Evolutionary conservation across 495 filamentous ascomycete genomes (phyloP).

Genomic region (Staphylotrichum longicolle): DNA sequence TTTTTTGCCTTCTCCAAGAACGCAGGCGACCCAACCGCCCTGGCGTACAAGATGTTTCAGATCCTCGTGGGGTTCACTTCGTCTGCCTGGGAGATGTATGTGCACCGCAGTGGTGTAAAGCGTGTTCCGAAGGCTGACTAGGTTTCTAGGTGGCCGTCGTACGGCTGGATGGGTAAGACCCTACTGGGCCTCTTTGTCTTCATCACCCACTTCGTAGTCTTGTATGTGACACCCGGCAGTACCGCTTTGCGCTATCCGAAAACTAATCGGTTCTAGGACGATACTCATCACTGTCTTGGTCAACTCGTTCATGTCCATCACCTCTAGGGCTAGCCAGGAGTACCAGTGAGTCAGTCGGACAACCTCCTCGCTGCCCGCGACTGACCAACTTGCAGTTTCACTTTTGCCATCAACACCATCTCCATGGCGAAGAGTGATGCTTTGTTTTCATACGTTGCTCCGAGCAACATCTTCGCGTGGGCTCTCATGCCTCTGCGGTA

Average conservation of each 20-base stretch:
- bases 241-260: neutral
- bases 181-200: constrained; percentile 80
- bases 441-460: constrained; percentile 86
- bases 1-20: constrained; percentile 79
- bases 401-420: constrained; percentile 91
- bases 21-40: constrained; percentile 58
- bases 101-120: neutral
- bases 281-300: constrained; percentile 90
- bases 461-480: constrained; percentile 87
- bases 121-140: constrained; percentile 28
- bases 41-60: constrained; percentile 89
- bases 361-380: neutral
- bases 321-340: constrained; percentile 87
- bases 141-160: constrained; percentile 66
- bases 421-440: constrained; percentile 96
- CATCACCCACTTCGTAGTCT: constrained; percentile 91
- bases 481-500: constrained; percentile 75
- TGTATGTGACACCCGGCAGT: constrained; percentile 42
- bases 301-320: constrained; percentile 91
- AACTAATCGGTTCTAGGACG: constrained; percentile 46
- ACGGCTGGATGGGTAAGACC: constrained; percentile 70
- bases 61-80: constrained; percentile 79
- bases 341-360: constrained; percentile 58
- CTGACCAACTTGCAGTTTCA: constrained; percentile 50
- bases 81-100: constrained; percentile 53